Conservation (phyloP, 1,284 basidiomycete species). For the Sphaerobolus stellatus region DNA sequence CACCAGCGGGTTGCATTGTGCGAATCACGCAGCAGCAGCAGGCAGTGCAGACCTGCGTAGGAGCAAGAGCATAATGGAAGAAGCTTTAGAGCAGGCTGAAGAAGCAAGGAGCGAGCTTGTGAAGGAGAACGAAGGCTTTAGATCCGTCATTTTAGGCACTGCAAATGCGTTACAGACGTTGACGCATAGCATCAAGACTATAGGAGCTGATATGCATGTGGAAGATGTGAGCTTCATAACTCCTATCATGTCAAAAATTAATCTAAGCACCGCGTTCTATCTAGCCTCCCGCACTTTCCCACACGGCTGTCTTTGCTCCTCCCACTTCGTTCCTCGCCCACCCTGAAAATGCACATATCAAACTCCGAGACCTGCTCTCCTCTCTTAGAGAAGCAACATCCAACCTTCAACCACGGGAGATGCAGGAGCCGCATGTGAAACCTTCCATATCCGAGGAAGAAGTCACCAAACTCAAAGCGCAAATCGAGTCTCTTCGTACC, state of each 20-base stretch:
- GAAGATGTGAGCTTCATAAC: slow-evolving; percentile 7
- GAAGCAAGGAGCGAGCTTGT: slow-evolving; percentile 61
- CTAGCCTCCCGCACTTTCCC: slow-evolving; percentile 1
- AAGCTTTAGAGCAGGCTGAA: slow-evolving; percentile 74
- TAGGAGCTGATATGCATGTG: background rate
- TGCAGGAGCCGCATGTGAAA: background rate
- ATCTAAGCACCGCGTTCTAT: background rate
- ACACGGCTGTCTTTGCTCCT: slow-evolving; percentile 12
- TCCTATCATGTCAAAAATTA: background rate
- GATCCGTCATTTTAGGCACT: slow-evolving; percentile 64
- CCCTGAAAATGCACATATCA: slow-evolving; percentile 19
- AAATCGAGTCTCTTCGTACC: slow-evolving; percentile 47
- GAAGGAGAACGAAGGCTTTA: slow-evolving; percentile 71
- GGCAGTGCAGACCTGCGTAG: slow-evolving; percentile 40
- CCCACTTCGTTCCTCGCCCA: slow-evolving; percentile 14
- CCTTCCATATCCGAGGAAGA: slow-evolving; percentile 31
- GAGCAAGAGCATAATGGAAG: slow-evolving; percentile 61
- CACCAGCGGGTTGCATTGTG: slow-evolving; percentile 30
- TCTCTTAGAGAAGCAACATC: slow-evolving; percentile 14
- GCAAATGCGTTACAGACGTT: slow-evolving; percentile 69
- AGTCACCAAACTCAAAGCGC: slow-evolving; percentile 44
- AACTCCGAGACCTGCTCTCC: slow-evolving; percentile 16
- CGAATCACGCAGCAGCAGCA: slow-evolving; percentile 43
- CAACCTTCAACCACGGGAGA: background rate
- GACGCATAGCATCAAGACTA: slow-evolving; percentile 12